Evolutionary conservation across 345 rosid species (phyloP), one percentile per base, ranked within the genome.

Genomic region (Noccaea bulbosa): DNA sequence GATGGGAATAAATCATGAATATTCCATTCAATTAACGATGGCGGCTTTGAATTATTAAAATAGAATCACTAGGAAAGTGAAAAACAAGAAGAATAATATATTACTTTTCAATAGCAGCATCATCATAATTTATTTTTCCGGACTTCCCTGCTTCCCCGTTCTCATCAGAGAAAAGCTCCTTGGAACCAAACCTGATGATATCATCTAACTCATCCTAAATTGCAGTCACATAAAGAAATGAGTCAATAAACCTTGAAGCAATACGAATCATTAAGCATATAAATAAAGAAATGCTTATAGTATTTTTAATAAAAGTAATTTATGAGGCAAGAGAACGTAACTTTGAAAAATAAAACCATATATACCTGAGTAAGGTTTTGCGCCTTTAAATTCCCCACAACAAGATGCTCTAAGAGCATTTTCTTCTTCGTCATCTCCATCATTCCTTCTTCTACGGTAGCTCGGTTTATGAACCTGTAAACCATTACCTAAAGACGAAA

Each of bases 381-480:
- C 11, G 87, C 67, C 75, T 93, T 87, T 37, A 90, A 65, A 86
- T 88, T 82, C 50, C 96, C 98, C 51, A 93, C 98, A 74, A 90
- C 98, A 15, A 93, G 88, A 85, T 90, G 98, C 80, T 93, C 97
- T 72, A 90, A 76, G 71, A 93, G 88, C 97, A 93, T 88, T 83
- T 93, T 93, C 82, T 88, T 90, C 81, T 87, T 90, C 17, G 93
- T 83, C 88, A 93, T 69, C 39, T 90, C 76, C 85, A 93, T 81
- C 88, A 93, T 93, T 30, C 88, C 78, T 65, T 90, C 97, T 82
- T 93, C 98, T 55, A 90, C 83, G 44, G 90, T 83, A 65, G 87
- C 88, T 54, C 96, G 80, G 34, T 82, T 84, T 70, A 93, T 49
- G 44, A 93, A 89, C 70, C 98, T 82, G 74, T 79, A 93, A 51